Conservation (phyloP, 176 grass and related monocot genomes). For the Pharus latifolius region DNA sequence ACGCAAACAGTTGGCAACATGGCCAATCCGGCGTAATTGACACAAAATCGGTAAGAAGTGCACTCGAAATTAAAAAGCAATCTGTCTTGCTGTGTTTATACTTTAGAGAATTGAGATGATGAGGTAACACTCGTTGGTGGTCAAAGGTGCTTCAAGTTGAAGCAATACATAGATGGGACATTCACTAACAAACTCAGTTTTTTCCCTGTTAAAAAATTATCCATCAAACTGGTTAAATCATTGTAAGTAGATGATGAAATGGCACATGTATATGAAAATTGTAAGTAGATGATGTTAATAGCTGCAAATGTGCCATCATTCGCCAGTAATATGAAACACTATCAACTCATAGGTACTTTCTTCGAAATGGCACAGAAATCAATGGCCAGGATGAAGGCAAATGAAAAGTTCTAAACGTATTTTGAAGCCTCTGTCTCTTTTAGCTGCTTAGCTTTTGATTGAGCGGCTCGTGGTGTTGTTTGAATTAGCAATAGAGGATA, state of each 20-base stretch:
- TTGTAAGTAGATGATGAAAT: neutral
- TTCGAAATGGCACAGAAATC: neutral
- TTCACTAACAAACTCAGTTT: neutral
- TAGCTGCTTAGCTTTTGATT: too few relatives aligned
- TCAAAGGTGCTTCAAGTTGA: slow-evolving; percentile 26
- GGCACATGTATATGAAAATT: too few relatives aligned
- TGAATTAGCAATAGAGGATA: neutral
- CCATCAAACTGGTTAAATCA: slow-evolving; percentile 2
- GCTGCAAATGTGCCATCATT: neutral
- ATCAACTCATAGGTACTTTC: neutral
- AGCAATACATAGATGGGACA: slow-evolving; percentile 15
- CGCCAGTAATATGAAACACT: slow-evolving; percentile 11
- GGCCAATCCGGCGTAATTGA: neutral
- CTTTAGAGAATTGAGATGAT: neutral
- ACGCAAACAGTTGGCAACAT: neutral
- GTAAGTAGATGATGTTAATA: neutral
- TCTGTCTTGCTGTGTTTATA: neutral
- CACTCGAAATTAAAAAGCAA: neutral
- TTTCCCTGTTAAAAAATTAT: neutral
- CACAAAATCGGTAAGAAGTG: neutral
- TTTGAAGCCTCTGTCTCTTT: too few relatives aligned
- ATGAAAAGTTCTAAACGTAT: too few relatives aligned
- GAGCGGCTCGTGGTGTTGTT: neutral
- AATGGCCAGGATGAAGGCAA: too few relatives aligned
- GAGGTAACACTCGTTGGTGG: neutral